Evolutionary conservation across 106 monocot genomes (phyloP).

Genomic region (Vanilla planifolia): DNA sequence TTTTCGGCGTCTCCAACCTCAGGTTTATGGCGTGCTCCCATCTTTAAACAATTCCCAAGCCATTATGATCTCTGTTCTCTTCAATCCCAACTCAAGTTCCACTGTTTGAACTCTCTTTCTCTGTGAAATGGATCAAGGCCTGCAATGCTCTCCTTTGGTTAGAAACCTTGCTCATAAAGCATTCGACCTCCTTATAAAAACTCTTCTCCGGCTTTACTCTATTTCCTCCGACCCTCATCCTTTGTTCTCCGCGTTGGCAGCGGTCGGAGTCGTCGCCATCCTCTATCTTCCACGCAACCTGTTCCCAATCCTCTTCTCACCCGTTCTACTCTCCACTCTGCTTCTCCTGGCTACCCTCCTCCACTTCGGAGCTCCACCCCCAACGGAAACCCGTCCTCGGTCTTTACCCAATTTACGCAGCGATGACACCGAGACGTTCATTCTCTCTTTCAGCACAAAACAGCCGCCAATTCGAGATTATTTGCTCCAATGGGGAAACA

Average conservation of each 20-base stretch:
- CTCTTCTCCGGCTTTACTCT: neutral
- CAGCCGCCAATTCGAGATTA: neutral
- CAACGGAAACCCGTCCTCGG: neutral
- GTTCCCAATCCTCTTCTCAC: constrained; percentile 37
- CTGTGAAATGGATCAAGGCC: neutral
- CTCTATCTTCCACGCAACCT: constrained; percentile 44
- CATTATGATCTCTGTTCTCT: neutral
- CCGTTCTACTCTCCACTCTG: constrained; percentile 36
- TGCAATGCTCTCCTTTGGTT: neutral
- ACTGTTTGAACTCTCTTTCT: neutral
- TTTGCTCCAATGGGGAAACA: constrained; percentile 16
- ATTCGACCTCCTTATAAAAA: neutral
- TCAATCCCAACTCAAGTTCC: neutral
- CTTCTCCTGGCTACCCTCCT: constrained; percentile 36
- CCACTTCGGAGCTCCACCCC: constrained; percentile 23
- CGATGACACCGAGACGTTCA: neutral
- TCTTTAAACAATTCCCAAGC: neutral
- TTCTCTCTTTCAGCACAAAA: neutral
- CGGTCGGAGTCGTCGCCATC: constrained; percentile 26
- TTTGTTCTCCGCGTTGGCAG: constrained; percentile 21
- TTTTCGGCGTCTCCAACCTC: no score
- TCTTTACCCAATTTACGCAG: neutral
- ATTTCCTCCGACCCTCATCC: constrained; percentile 24
- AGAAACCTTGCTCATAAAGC: neutral
- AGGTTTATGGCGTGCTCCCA: no score